Evolutionary conservation across 176 grass and related monocot species (phyloP), one percentile per base, ranked within the genome.

Genomic region (Oryza punctata): DNA sequence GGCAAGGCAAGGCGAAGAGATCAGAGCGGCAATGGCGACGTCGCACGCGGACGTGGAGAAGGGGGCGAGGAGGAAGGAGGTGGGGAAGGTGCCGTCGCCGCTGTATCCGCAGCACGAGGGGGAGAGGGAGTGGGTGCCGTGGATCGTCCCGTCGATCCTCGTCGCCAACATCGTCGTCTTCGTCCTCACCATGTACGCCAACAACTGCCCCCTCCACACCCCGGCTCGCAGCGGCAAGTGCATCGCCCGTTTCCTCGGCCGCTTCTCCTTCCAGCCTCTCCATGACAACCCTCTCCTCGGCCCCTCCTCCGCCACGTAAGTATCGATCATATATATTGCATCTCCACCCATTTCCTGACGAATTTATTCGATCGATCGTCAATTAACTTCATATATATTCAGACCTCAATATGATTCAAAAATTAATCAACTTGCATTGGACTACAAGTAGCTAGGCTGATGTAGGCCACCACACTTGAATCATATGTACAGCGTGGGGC

Each of bases 241-340:
- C 81, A 63, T 99, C 83, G 96, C 78, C 0, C 49, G 50, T 1
- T 99, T 92, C 77, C 78, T 99, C 70, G 66, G 14, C 65, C 89
- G 96, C 10, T 88, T 99, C 64, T 75, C 85, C 29, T 99, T 99
- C 91, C 93, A 99, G 87, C 93, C 93, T 10, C 87, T 99, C n/a
- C 86, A 70, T 18, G 72, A 99, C 86, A 99, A 99, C 74, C 96
- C 93, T 50, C 85, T 99, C 26, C 75, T 99, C 82, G 96, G 96
- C 0, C 96, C 96, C 0, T 99, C 96, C 7, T 94, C 96, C 40
- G 82, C 85, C 0, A 94, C 91, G 96, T 98, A 54, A 89, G 72
- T 37, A 12, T 24, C 54, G 6, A 33, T 33, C 6, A 60, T n/a
- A n/a, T n/a, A n/a, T n/a, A n/a, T 23, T 10, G 1, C 46, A 49